Percentiles rank a stretch among this genome's conserved stretches.
Evolutionary conservation across 352 stramenopile genomes (phyloP).

Genomic region (Globisporangium acanthophoron): DNA sequence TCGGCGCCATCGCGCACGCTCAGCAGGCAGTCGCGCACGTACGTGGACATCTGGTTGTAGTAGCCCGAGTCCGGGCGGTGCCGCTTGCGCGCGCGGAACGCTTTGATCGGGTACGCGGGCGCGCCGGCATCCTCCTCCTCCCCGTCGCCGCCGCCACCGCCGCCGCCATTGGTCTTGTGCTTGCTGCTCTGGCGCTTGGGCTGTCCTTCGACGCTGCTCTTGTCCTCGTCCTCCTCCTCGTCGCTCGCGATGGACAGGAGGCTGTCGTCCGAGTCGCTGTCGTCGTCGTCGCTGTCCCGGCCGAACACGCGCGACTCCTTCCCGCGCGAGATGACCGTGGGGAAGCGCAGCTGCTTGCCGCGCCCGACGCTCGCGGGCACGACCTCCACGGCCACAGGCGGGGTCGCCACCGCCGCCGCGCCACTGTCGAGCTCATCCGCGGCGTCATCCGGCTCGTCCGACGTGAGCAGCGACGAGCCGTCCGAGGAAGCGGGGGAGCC

Average conservation of each 20-base stretch:
- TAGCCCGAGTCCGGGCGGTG: conserved; percentile 79
- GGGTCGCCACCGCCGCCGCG: not conserved
- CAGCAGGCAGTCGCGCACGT: conserved; percentile 76
- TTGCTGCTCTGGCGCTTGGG: not conserved
- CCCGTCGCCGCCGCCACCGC: not conserved
- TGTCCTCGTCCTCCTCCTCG: conserved; percentile 52
- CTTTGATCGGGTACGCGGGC: conserved; percentile 62
- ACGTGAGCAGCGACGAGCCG: conserved; percentile 24
- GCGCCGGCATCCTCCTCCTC: conserved; percentile 1
- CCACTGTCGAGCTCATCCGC: conserved; percentile 12
- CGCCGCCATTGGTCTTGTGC: conserved; percentile 11
- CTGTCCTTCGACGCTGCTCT: conserved; percentile 8
- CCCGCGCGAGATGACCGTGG: conserved; percentile 56
- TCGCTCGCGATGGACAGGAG: conserved; percentile 67
- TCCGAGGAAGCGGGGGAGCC: conserved; percentile 23
- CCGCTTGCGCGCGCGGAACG: conserved; percentile 62
- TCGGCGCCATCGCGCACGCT: conserved; percentile 57
- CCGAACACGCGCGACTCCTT: conserved; percentile 57
- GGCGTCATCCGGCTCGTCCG: conserved; percentile 19
- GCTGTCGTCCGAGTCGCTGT: conserved; percentile 31
- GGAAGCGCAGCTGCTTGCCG: conserved; percentile 78
- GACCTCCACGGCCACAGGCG: conserved; percentile 50
- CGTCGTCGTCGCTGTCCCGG: conserved; percentile 23
- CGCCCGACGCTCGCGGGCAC: conserved; percentile 63
- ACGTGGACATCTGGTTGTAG: conserved; percentile 83